phyloP scores from a whole-genome alignment of 441 rosid species.

The Bocquillonia castaneifolia region DNA sequence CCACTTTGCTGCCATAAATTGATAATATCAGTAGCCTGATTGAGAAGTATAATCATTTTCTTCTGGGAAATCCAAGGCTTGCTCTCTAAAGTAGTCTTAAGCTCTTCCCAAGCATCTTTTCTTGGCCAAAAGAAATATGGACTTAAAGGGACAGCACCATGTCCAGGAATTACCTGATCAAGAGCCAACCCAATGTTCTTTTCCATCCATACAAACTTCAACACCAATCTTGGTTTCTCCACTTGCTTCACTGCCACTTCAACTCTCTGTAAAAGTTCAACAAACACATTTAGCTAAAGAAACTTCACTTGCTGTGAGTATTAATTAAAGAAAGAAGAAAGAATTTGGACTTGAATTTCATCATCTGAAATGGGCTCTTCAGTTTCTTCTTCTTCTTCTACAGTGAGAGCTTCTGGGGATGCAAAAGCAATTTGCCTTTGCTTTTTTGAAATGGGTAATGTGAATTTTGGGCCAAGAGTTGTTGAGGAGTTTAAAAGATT shows the following conservation, averaged over 20 bases:
- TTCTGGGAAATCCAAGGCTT: slow-evolving; percentile 94
- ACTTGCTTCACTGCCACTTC: slow-evolving; percentile 47
- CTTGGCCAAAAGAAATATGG: slow-evolving; percentile 94
- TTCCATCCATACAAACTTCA: slow-evolving; percentile 98
- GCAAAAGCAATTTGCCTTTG: slow-evolving; percentile 32
- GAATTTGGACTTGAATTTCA: slow-evolving; percentile 21
- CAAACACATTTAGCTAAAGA: neutral
- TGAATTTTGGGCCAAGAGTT: slow-evolving; percentile 15
- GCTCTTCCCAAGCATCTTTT: slow-evolving; percentile 98
- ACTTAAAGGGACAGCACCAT: slow-evolving; percentile 76
- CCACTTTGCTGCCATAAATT: slow-evolving; percentile 98
- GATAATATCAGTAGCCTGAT: slow-evolving; percentile 93
- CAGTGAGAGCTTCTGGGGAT: slow-evolving; percentile 40
- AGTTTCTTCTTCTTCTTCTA: slow-evolving; percentile 5
- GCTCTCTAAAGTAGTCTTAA: slow-evolving; percentile 73
- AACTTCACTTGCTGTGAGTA: neutral
- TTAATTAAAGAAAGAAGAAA: neutral
- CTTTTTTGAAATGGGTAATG: slow-evolving; percentile 36
- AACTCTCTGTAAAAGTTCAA: slow-evolving; percentile 33
- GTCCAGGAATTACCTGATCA: slow-evolving; percentile 78
- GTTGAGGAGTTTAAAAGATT: neutral
- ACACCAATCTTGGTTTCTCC: slow-evolving; percentile 63
- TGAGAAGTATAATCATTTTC: slow-evolving; percentile 86
- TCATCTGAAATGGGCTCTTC: slow-evolving; percentile 17
- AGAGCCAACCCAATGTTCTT: slow-evolving; percentile 86